Percentiles rank a stretch among this genome's conserved stretches.
Evolutionary conservation across 2,329 filamentous ascomycete species (phyloP).

Genomic region (Herpotrichia juniperi): DNA sequence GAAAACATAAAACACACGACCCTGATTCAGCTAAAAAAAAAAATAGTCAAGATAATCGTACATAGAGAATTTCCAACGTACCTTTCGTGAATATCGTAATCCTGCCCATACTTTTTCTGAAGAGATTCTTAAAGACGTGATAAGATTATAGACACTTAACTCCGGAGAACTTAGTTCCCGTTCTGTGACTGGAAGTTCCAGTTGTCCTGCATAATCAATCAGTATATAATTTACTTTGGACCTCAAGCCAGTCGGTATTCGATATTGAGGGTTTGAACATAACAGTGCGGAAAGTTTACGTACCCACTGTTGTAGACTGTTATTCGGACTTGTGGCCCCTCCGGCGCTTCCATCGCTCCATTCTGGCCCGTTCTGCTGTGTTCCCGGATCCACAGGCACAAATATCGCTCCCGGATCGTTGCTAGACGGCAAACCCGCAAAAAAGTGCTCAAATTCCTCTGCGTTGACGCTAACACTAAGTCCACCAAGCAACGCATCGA

Average conservation of each 20-base stretch:
- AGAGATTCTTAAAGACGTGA: too few relatives aligned
- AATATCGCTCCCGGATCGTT: slow-evolving; percentile 41
- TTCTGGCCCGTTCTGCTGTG: slow-evolving; percentile 16
- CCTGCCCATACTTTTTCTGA: too few relatives aligned
- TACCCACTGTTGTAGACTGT: slow-evolving; percentile 38
- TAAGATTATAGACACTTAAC: too few relatives aligned
- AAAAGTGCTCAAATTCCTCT: slow-evolving; percentile 37
- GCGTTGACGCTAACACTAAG: slow-evolving; percentile 14
- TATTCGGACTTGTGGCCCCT: slow-evolving; percentile 29
- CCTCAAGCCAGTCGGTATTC: background rate
- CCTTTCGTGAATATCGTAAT: too few relatives aligned
- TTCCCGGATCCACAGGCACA: slow-evolving; percentile 36
- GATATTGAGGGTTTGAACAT: too few relatives aligned
- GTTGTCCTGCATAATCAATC: slow-evolving; percentile 22
- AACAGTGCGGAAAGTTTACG: slow-evolving; percentile 10
- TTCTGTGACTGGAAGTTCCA: slow-evolving; percentile 32
- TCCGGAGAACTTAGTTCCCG: background rate
- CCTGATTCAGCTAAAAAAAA: too few relatives aligned
- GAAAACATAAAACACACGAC: too few relatives aligned
- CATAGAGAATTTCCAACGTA: too few relatives aligned
- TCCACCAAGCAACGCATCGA: slow-evolving; percentile 37
- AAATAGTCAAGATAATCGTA: too few relatives aligned
- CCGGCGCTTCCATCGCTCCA: slow-evolving; percentile 23
- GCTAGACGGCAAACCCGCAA: slow-evolving; percentile 20
- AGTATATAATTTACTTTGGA: background rate